Base-by-base conservation (phyloP, 495 filamentous ascomycete species). In the Annulohypoxylon maeteangense region DNA sequence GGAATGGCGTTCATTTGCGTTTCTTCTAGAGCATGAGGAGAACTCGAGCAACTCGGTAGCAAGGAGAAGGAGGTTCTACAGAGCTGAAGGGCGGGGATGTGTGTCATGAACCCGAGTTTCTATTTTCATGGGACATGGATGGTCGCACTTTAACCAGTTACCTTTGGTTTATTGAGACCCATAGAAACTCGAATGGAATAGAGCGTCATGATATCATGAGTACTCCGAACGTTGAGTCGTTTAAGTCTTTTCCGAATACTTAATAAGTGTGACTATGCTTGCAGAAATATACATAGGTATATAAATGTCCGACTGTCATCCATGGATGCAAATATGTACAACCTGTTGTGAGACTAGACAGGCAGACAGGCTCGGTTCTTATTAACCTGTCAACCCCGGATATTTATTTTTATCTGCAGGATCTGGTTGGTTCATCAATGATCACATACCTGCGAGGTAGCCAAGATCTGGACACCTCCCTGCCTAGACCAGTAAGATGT, bases 371-470 rank as follows among this genome's bases (percentile, higher is more conserved):
- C 32, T 40, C 31, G 1, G 5, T 10, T 22, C n/a, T 45, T 34
- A 27, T 47, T 22, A 31, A 47, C 64, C 64, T 60, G 38, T 57
- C 62, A 44, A 67, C 64, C 54, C 44, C 54, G 40, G 67, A 61
- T 45, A 64, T 65, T 63, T 70, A 70, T 70, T 71, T 66, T 66
- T 65, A 65, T 61, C 68, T 71, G 55, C 40, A 50, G 61, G 62
- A 60, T 59, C 61, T 69, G 53, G 69, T 54, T 67, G 51, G 48
- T 47, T 53, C 45, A 55, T 34, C 11, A 22, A 34, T 50, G 62
- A 40, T 55, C 27, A n/a, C 36, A 36, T 12, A 36, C 32, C 32
- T 36, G 10, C 32, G 5, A 44, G 40, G 40, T 44, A 55, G 32
- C 61, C 62, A 61, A 65, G 55, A 48, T 60, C 34, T 36, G n/a